phyloP scores from a whole-genome alignment of 2,329 filamentous ascomycete genomes.

The Alternaria brassicae region DNA sequence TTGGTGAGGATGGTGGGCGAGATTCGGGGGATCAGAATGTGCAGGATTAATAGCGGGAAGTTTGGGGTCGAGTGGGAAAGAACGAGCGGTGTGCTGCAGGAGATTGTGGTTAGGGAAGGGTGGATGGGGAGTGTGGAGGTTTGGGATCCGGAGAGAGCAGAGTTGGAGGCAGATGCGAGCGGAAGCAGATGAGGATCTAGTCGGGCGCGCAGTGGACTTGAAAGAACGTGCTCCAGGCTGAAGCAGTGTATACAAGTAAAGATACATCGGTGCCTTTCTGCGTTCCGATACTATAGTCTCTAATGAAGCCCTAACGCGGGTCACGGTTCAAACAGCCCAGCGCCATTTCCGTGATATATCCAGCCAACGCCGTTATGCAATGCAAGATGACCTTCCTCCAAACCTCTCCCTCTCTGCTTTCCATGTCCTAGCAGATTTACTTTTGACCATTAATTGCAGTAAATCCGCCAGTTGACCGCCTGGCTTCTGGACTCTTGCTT shows the following conservation, averaged over 20 bases:
- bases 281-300: not conserved
- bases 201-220: not conserved
- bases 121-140: slow-evolving; percentile 35
- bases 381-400: slow-evolving; percentile 1
- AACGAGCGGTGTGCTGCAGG: slow-evolving; percentile 54
- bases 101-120: slow-evolving; percentile 31
- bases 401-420: not conserved
- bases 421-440: not conserved
- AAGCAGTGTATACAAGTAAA: not conserved
- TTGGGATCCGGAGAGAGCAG: slow-evolving; percentile 26
- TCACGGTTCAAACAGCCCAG: not conserved
- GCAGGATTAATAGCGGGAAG: slow-evolving; percentile 64
- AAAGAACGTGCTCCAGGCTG: not conserved
- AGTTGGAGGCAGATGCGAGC: not conserved
- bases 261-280: not conserved
- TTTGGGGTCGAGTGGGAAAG: slow-evolving; percentile 64
- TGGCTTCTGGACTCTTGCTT: slow-evolving; percentile 17
- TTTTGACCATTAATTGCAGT: slow-evolving; percentile 44
- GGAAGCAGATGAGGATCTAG: not conserved
- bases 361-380: slow-evolving; percentile 19
- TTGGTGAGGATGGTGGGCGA: slow-evolving; percentile 45
- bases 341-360: not conserved
- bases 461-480: slow-evolving; percentile 35
- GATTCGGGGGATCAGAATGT: slow-evolving; percentile 53
- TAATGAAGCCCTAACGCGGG: not conserved